These are phyloP conservation scores for Verticillium alfalfae DNA, from an alignment of 2,329 filamentous ascomycete genomes.

Conservation along the genomic window DNA sequence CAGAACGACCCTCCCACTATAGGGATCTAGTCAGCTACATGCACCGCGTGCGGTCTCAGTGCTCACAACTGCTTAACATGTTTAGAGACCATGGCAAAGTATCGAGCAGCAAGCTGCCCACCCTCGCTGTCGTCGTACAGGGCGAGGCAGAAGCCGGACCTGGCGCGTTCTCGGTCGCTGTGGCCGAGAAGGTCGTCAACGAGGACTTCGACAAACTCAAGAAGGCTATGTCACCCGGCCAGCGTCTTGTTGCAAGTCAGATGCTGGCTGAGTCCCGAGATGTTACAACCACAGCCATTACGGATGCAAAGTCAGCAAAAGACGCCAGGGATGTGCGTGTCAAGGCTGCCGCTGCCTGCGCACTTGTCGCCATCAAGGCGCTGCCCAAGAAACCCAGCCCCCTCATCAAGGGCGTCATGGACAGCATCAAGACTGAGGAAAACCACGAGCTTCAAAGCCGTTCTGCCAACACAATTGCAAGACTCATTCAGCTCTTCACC, in stretches of 20 bases:
- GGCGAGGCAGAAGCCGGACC: conserved; percentile 88
- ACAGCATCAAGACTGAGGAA: conserved; percentile 93
- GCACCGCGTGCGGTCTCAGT: conserved; percentile 85
- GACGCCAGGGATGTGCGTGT: conserved; percentile 80
- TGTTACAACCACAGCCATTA: conserved; percentile 65
- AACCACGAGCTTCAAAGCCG: conserved; percentile 82
- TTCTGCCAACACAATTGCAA: conserved; percentile 78
- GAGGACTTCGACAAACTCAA: conserved; percentile 85
- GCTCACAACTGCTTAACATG: conserved; percentile 80
- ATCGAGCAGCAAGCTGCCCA: conserved; percentile 66
- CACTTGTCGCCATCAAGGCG: conserved; percentile 78
- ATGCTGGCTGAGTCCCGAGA: conserved; percentile 73
- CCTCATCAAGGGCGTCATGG: conserved; percentile 96
- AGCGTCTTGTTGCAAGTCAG: conserved; percentile 77
- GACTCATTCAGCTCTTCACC: conserved; percentile 81
- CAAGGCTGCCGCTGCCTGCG: conserved; percentile 78
- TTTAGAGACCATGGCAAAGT: conserved; percentile 91
- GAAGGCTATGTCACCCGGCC: conserved; percentile 81
- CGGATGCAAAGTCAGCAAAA: conserved; percentile 75
- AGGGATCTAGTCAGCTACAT: conserved; percentile 86
- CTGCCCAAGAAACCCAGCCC: conserved; percentile 90
- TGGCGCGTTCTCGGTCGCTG: conserved; percentile 81
- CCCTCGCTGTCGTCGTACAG: conserved; percentile 85
- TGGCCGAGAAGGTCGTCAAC: conserved; percentile 81
- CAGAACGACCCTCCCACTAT: conserved; percentile 76